phyloP scores from a whole-genome alignment of 2,329 filamentous ascomycete genomes.

The Dissoconium aciculare region DNA sequence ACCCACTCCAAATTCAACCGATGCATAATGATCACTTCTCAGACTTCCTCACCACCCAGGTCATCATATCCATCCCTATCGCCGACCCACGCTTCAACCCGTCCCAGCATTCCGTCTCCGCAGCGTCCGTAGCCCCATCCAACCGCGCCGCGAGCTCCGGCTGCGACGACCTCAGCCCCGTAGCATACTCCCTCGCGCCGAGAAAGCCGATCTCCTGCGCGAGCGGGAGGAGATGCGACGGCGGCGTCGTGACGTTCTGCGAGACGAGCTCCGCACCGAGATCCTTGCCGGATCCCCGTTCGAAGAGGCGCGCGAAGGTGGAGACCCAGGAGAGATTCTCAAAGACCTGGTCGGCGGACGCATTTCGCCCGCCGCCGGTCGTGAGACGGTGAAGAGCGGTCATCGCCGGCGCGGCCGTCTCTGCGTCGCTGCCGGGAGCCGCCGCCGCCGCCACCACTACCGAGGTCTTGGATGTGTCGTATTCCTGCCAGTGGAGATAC shows the following conservation, averaged over 20 bases:
- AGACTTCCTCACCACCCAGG: slow-evolving; percentile 11
- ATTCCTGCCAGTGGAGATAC: slow-evolving; percentile 16
- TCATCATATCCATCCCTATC: slow-evolving; percentile 10
- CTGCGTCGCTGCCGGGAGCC: not conserved
- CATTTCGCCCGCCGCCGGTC: too few relatives aligned
- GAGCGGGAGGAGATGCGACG: slow-evolving; percentile 5
- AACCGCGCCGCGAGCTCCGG: slow-evolving; percentile 4
- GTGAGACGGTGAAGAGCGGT: not conserved
- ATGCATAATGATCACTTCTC: slow-evolving; percentile 1
- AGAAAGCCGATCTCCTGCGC: slow-evolving; percentile 12
- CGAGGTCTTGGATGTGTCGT: slow-evolving; percentile 6
- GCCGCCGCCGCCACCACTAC: slow-evolving; percentile 4
- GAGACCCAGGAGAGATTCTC: too few relatives aligned
- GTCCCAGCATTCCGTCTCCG: slow-evolving; percentile 10
- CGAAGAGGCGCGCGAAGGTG: too few relatives aligned
- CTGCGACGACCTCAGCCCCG: slow-evolving; percentile 4
- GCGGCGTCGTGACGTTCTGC: slow-evolving; percentile 7
- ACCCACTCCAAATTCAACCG: too few relatives aligned
- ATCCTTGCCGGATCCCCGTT: not conserved
- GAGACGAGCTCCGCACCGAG: slow-evolving; percentile 2
- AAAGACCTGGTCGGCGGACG: too few relatives aligned
- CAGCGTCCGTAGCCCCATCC: slow-evolving; percentile 6
- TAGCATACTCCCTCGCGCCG: slow-evolving; percentile 8
- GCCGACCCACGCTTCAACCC: slow-evolving; percentile 5
- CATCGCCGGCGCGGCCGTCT: not conserved